These are phyloP conservation scores for Penicillium sp. DNA, from an alignment of 2,329 filamentous ascomycete genomes.

Conservation along the genomic window DNA sequence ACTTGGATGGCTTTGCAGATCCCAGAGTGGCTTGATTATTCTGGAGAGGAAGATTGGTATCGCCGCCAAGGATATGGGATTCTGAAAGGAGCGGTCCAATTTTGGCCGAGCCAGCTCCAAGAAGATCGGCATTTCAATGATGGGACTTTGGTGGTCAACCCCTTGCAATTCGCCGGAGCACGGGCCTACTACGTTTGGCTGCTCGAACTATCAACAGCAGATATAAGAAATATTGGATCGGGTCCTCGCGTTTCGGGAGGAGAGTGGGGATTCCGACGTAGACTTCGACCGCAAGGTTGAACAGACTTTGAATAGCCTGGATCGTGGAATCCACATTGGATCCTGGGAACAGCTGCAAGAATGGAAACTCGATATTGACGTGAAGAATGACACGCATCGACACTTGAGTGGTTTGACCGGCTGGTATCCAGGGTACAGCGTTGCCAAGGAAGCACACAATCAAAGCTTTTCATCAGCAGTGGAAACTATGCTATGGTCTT, in stretches of 20 bases:
- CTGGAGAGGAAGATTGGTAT: slow-evolving; percentile 48
- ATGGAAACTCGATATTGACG: slow-evolving; percentile 49
- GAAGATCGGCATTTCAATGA: slow-evolving; percentile 52
- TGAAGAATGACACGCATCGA: slow-evolving; percentile 48
- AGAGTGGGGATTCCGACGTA: slow-evolving; percentile 30
- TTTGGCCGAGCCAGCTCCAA: slow-evolving; percentile 57
- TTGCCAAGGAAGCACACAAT: slow-evolving; percentile 48
- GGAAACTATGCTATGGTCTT: slow-evolving; percentile 45
- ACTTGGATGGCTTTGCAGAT: slow-evolving; percentile 63
- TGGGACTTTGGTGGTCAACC: slow-evolving; percentile 55
- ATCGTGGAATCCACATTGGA: slow-evolving; percentile 39
- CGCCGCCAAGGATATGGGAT: slow-evolving; percentile 51
- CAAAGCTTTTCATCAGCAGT: slow-evolving; percentile 47
- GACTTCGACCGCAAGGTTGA: slow-evolving; percentile 8
- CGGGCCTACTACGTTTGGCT: slow-evolving; percentile 44
- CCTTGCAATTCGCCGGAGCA: slow-evolving; percentile 61
- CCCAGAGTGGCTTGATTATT: slow-evolving; percentile 57
- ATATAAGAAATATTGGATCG: slow-evolving; percentile 43
- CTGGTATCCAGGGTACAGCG: slow-evolving; percentile 55
- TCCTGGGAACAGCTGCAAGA: slow-evolving; percentile 49
- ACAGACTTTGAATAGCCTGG: slow-evolving; percentile 10
- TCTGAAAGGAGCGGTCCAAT: slow-evolving; percentile 54
- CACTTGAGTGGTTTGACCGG: slow-evolving; percentile 58
- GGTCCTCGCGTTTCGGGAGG: slow-evolving; percentile 34
- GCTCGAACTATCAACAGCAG: slow-evolving; percentile 26